Percentiles rank a stretch among this genome's conserved stretches.
These are phyloP conservation scores for Daedaleopsis sinensis DNA, from an alignment of 768 basidiomycete genomes.

Conservation along the genomic window DNA sequence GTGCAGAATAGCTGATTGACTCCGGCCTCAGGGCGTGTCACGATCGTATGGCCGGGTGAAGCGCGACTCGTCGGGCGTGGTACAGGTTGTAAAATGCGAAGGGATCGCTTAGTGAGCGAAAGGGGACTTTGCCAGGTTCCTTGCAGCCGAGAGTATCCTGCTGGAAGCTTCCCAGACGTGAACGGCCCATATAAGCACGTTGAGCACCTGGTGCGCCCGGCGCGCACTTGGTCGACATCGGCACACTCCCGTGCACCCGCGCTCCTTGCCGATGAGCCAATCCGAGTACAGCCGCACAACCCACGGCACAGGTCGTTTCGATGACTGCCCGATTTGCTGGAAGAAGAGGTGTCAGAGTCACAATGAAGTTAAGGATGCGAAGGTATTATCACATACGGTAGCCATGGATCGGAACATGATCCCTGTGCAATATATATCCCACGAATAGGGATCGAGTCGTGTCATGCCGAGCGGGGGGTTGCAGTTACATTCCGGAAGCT, in stretches of 20 bases:
- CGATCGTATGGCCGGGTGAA: no score
- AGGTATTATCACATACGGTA: background rate
- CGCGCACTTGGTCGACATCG: background rate
- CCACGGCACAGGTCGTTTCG: background rate
- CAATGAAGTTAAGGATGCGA: background rate
- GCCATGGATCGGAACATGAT: background rate
- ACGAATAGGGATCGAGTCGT: constrained; percentile 13
- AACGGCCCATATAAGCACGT: background rate
- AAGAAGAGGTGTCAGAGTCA: background rate
- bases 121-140: no score
- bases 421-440: constrained; percentile 12
- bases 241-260: background rate
- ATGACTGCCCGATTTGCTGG: background rate
- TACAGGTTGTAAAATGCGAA: no score
- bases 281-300: background rate
- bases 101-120: no score
- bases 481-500: background rate
- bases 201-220: background rate
- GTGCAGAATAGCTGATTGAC: no score
- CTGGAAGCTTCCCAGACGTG: background rate
- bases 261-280: background rate
- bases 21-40: no score
- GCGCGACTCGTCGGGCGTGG: no score
- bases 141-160: no score
- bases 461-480: background rate